These are phyloP conservation scores for Pythium dissimile DNA, from an alignment of 352 stramenopile genomes.

Conservation along the genomic window DNA sequence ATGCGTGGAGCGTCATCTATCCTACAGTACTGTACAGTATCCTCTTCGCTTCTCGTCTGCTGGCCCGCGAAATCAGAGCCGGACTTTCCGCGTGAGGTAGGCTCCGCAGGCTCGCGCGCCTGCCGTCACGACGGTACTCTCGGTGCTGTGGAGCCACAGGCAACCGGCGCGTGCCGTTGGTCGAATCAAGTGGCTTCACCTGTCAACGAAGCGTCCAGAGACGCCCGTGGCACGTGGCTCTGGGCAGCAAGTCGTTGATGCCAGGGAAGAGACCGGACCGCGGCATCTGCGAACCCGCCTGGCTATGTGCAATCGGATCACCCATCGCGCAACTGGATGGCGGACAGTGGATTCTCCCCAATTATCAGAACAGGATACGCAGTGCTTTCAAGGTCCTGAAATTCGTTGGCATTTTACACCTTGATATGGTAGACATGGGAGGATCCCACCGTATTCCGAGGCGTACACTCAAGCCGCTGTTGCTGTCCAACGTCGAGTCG, in stretches of 20 bases:
- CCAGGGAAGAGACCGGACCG: too few species aligned
- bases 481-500: too few species aligned
- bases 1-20: too few species aligned
- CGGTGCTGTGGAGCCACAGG: neutral
- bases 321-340: neutral
- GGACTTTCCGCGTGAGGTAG: neutral
- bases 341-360: neutral
- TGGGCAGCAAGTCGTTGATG: too few species aligned
- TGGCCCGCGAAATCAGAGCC: too few species aligned
- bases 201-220: neutral
- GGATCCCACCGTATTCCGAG: too few species aligned
- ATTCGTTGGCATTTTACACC: too few species aligned
- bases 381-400: too few species aligned
- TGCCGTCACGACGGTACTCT: neutral
- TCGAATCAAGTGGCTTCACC: constrained; percentile 1
- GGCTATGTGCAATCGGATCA: constrained; percentile 6
- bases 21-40: too few species aligned
- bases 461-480: too few species aligned
- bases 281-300: neutral
- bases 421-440: too few species aligned
- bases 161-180: neutral
- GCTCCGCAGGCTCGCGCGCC: neutral
- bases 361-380: neutral
- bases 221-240: constrained; percentile 23
- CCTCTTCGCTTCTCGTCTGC: too few species aligned